Base-by-base conservation (phyloP, 1,284 basidiomycete genomes). In the Sanghuangporus weigelae region DNA sequence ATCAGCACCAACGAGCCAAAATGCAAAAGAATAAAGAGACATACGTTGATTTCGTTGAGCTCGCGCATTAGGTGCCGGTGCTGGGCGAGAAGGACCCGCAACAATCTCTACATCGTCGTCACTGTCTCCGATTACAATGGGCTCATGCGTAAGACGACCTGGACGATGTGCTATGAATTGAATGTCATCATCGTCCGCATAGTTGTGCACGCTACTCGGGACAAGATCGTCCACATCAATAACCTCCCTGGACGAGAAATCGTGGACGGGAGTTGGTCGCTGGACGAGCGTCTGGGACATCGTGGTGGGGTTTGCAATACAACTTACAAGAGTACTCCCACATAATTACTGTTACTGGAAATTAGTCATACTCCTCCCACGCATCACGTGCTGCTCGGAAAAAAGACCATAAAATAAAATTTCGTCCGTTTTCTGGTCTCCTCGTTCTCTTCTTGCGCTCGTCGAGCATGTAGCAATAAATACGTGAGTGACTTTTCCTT, bases 41-140 rank as follows among this genome's bases (percentile, higher is more conserved):
- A n/a, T 31, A 60, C 58, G 35, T 51, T 26, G 48, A 51, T 26
- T 46, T 21, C 12, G 12, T 42, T 55, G 46, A 57, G 63, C 16
- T 67, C 56, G 46, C 69, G 71, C n/a, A 65, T 67, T 64, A 19
- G 26, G 14, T 16, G 36, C 4, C 12, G 7, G 31, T 46, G 16
- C 44, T 19, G 53, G 53, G n/a, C 36, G 53, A 54, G 55, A 59
- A 40, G 60, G 67, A 12, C 63, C 50, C 19, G 56, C 69, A 16
- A 67, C 49, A 44, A 67, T 61, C 14, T 67, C 61, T 14, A 76
- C 72, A 38, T 76, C 73, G 14, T 72, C 69, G 55, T 79, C 76
- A 49, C 76, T 69, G 10, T 72, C 69, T 68, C 75, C 74, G 59
- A 75, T 71, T 67, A 74, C 73, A 63, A 76, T 75, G 57, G 75